Evolutionary conservation across 768 basidiomycete genomes (phyloP).

Genomic region (Lactarius pseudohatsudake): DNA sequence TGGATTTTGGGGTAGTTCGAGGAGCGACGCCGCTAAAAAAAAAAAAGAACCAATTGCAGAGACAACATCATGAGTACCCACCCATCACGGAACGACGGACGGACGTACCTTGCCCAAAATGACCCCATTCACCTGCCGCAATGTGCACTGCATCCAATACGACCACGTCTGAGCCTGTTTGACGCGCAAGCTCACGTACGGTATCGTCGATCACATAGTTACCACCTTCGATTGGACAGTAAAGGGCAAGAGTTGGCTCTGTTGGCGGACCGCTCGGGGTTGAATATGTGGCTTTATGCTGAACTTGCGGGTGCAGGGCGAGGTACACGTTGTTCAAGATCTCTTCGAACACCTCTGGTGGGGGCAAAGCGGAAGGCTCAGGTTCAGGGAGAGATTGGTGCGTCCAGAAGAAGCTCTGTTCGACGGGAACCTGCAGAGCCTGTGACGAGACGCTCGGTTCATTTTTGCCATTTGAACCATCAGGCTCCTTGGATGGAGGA

Average conservation of each 20-base stretch:
- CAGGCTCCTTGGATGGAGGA: constrained; percentile 10
- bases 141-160: constrained; percentile 82
- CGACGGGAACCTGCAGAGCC: constrained; percentile 51
- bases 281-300: constrained; percentile 66
- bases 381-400: constrained; percentile 43
- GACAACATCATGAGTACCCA: not conserved
- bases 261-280: constrained; percentile 52
- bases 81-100: not conserved
- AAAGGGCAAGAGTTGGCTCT: constrained; percentile 83
- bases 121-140: constrained; percentile 85
- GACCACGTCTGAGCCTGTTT: constrained; percentile 76
- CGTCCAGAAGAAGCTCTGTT: constrained; percentile 61
- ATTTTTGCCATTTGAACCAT: constrained; percentile 27
- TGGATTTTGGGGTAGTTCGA: constrained; percentile 73
- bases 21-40: constrained; percentile 58
- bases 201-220: constrained; percentile 80
- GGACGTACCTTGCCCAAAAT: constrained; percentile 70
- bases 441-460: constrained; percentile 35
- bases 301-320: constrained; percentile 77
- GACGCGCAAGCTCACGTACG: constrained; percentile 71
- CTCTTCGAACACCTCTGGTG: constrained; percentile 73
- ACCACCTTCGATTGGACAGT: constrained; percentile 87
- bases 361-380: constrained; percentile 50
- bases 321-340: constrained; percentile 74
- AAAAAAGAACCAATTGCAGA: not conserved